Evolutionary conservation across 2,329 filamentous ascomycete species (phyloP), one percentile per base, ranked within the genome.

Genomic region (Epichloe aotearoae): DNA sequence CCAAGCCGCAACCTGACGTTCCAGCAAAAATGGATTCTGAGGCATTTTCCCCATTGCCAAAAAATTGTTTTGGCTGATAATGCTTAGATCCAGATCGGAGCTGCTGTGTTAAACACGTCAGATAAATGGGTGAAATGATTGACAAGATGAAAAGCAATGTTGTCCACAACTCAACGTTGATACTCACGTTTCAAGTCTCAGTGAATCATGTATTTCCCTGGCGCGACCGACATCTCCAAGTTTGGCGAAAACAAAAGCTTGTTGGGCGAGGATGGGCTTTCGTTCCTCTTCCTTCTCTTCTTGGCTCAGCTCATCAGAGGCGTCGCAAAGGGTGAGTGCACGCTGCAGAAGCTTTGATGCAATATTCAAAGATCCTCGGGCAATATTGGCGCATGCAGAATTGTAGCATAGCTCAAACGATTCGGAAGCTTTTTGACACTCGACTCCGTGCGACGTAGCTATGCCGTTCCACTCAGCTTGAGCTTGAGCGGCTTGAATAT

Each of bases 351-450:
- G 71, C 23, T 83, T 70, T 20, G 80, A 74, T 1, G 80, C 86
- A 56, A 80, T 76, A 4, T 69, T 73, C 38, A 86, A 71, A 57
- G 86, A 82, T 7, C 81, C 83, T 45, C 79, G 73, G 14, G 84
- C 84, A 58, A 93, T 82, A 63, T 79, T 80, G 19, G 75, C 75
- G 63, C 86, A 91, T 8, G 86, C 87, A 23, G 80, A 77, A 64
- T 94, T 94, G 69, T 87, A 94, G 11, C 85, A 83, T 26, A 84
- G 83, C 69, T 93, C 88, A 58, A 93, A 93, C 2, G 83, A 79
- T 55, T 89, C 84, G 26, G 85, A 67, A 58, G 86, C 80, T 53
- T 57, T 57, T 20, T 82, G 79, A 52, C 75, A 70, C 6, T 69
- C 68, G 8, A 76, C 71, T 60, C 78, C 72, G 60, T 54, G 50